A percentile compares a stretch with the other conserved stretches of the same genome.
Conservation (phyloP, 306 rosid species). For the Fragaria ananassa region DNA sequence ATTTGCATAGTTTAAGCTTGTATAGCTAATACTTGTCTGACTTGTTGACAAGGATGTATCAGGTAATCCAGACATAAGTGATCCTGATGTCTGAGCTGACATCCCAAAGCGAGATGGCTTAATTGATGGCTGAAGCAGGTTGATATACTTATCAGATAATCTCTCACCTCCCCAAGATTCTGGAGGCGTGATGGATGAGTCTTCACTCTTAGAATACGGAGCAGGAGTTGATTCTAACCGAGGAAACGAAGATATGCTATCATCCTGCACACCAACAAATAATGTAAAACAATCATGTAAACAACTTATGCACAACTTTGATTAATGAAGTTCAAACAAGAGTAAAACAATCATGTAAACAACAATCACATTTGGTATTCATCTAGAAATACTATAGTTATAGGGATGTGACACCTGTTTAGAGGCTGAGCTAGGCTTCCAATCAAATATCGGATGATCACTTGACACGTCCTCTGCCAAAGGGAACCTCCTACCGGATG, state of each 20-base stretch:
- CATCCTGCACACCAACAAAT: conserved; percentile 53
- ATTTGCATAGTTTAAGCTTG: conserved; percentile 53
- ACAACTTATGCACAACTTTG: neutral
- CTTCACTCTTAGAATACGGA: conserved; percentile 71
- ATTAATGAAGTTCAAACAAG: conserved; percentile 7
- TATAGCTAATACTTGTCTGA: conserved; percentile 35
- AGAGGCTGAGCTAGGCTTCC: conserved; percentile 63
- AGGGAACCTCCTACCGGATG: conserved; percentile 66
- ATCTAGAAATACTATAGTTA: conserved; percentile 21
- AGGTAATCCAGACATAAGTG: conserved; percentile 61
- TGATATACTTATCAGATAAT: conserved; percentile 67
- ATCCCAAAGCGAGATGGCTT: conserved; percentile 74
- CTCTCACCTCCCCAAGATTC: conserved; percentile 99
- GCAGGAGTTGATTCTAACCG: conserved; percentile 64
- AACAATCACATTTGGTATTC: conserved; percentile 18
- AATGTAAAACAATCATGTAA: conserved; percentile 2
- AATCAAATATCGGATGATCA: conserved; percentile 81
- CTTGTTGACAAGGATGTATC: conserved; percentile 56
- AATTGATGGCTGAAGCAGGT: conserved; percentile 47
- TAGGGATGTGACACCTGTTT: conserved; percentile 61
- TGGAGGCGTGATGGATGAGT: conserved; percentile 91
- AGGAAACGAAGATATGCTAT: conserved; percentile 57
- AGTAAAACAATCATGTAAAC: conserved; percentile 4
- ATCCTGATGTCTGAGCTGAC: conserved; percentile 62
- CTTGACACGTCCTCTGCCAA: conserved; percentile 53